These are phyloP conservation scores for Madurella mycetomatis DNA, from an alignment of 2,329 filamentous ascomycete species.

Conservation along the genomic window DNA sequence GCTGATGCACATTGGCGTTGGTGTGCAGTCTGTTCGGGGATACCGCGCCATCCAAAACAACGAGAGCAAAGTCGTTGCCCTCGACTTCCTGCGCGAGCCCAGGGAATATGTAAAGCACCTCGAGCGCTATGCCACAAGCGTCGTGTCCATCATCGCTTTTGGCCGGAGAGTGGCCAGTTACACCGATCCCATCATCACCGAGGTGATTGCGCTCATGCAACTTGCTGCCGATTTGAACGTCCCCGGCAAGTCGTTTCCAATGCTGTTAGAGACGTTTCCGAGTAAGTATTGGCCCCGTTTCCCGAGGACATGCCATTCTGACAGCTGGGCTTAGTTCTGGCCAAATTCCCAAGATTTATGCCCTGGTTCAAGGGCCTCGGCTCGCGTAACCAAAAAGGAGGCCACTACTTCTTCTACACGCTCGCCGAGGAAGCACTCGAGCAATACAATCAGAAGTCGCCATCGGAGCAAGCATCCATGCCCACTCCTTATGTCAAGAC, in stretches of 20 bases:
- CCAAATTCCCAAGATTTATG: slow-evolving; percentile 44
- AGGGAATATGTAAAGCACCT: slow-evolving; percentile 49
- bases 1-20: slow-evolving; percentile 49
- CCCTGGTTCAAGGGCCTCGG: slow-evolving; percentile 49
- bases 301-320: not conserved
- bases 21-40: slow-evolving; percentile 50
- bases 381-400: slow-evolving; percentile 37
- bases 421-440: slow-evolving; percentile 46
- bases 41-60: slow-evolving; percentile 54
- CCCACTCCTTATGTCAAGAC: slow-evolving; percentile 40
- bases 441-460: slow-evolving; percentile 31
- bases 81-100: slow-evolving; percentile 42
- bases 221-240: slow-evolving; percentile 53
- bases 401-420: slow-evolving; percentile 48
- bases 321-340: slow-evolving; percentile 31
- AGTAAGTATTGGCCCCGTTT: slow-evolving; percentile 18
- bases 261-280: slow-evolving; percentile 54
- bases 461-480: slow-evolving; percentile 22
- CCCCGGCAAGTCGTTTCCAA: slow-evolving; percentile 50
- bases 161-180: slow-evolving; percentile 47
- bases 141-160: slow-evolving; percentile 54
- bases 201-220: slow-evolving; percentile 56
- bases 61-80: slow-evolving; percentile 53
- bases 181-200: slow-evolving; percentile 54
- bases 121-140: slow-evolving; percentile 50